phyloP scores from a whole-genome alignment of 2,329 filamentous ascomycete genomes.

The Calonectria pseudoturangicola region DNA sequence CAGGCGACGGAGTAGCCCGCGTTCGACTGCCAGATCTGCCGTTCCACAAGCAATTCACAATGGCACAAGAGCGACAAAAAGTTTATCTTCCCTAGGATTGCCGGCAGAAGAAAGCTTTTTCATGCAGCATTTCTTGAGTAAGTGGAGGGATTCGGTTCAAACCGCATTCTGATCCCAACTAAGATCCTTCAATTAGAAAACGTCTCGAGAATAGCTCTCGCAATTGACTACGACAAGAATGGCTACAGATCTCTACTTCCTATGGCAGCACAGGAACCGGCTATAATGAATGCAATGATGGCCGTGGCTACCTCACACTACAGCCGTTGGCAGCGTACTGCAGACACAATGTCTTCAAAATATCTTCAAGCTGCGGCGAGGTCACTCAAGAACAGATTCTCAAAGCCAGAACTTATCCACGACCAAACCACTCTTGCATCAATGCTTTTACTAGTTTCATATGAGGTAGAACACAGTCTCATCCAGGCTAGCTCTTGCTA shows the following conservation, averaged over 20 bases:
- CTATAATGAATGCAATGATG: slow-evolving; percentile 30
- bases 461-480: slow-evolving; percentile 17
- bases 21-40: background rate
- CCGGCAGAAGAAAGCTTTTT: slow-evolving; percentile 37
- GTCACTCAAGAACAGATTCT: slow-evolving; percentile 24
- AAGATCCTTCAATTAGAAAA: slow-evolving; percentile 15
- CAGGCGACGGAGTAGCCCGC: slow-evolving; percentile 14
- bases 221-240: slow-evolving; percentile 33
- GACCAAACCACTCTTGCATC: slow-evolving; percentile 28
- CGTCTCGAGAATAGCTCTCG: slow-evolving; percentile 27
- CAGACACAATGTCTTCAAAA: slow-evolving; percentile 25
- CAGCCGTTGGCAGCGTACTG: slow-evolving; percentile 35
- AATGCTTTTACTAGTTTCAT: slow-evolving; percentile 36
- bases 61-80: background rate
- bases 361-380: slow-evolving; percentile 30
- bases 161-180: background rate
- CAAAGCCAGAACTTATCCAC: slow-evolving; percentile 23
- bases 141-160: background rate
- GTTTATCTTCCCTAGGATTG: slow-evolving; percentile 24
- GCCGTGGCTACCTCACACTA: slow-evolving; percentile 37
- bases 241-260: slow-evolving; percentile 28
- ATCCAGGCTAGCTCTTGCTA: background rate
- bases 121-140: slow-evolving; percentile 39
- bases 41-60: background rate
- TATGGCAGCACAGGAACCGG: slow-evolving; percentile 26